Evolutionary conservation across 2,329 filamentous ascomycete genomes (phyloP).

Genomic region (Colletotrichum higginsianum): DNA sequence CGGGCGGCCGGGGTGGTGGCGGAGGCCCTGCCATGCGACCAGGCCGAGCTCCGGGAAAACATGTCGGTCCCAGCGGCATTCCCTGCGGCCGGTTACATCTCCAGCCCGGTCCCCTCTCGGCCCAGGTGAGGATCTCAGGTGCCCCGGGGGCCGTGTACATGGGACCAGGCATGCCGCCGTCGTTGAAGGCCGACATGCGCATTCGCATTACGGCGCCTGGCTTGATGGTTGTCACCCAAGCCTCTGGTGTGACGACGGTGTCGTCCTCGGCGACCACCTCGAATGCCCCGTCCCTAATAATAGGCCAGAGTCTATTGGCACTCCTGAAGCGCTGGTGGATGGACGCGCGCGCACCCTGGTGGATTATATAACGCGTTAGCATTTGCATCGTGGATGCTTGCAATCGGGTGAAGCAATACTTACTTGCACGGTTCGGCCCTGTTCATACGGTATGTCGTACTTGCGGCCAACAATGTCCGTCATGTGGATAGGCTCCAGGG

Average conservation of each 20-base stretch:
- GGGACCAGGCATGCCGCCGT: background rate
- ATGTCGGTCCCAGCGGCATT: background rate
- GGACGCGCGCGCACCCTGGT: constrained; percentile 16
- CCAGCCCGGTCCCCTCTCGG: background rate
- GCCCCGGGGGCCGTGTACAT: background rate
- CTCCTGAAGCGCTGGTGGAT: constrained; percentile 32
- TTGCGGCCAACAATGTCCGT: constrained; percentile 32
- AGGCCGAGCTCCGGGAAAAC: background rate
- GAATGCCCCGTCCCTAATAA: constrained; percentile 27
- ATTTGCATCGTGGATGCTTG: background rate
- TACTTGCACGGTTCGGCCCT: constrained; percentile 31
- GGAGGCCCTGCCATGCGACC: background rate
- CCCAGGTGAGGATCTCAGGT: constrained; percentile 9
- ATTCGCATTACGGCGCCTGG: constrained; percentile 27
- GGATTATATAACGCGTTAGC: background rate
- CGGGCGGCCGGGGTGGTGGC: background rate
- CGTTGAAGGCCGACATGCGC: constrained; percentile 34
- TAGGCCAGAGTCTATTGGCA: constrained; percentile 23
- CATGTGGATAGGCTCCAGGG: constrained; percentile 24
- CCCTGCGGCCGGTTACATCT: no score
- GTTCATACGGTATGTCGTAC: constrained; percentile 22
- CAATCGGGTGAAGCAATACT: background rate
- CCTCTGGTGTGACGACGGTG: constrained; percentile 21
- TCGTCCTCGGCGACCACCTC: constrained; percentile 24
- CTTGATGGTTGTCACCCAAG: constrained; percentile 32